Evolutionary conservation across 148 eudicot genomes (phyloP).

Genomic region (Rhododendron kiyosumense): DNA sequence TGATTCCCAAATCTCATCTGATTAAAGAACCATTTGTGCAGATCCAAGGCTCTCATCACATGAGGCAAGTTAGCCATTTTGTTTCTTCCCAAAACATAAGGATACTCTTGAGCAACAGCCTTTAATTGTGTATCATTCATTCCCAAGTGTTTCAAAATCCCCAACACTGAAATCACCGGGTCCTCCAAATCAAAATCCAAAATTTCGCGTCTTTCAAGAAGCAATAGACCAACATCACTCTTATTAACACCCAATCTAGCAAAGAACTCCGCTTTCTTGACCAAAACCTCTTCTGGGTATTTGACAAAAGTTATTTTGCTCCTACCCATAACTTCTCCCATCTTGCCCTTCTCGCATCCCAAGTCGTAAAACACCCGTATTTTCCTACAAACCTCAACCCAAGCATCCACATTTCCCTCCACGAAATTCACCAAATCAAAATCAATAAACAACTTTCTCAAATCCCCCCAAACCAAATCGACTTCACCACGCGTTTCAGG

Average conservation of each 20-base stretch:
- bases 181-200: conserved; percentile 39
- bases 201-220: conserved; percentile 53
- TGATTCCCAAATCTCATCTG: conserved; percentile 39
- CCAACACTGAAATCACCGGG: conserved; percentile 41
- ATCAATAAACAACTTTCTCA: conserved; percentile 52
- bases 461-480: conserved; percentile 41
- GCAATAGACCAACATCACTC: conserved; percentile 44
- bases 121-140: conserved; percentile 21
- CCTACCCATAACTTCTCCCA: conserved; percentile 46
- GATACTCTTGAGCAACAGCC: conserved; percentile 29
- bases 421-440: conserved; percentile 28
- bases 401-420: conserved; percentile 42
- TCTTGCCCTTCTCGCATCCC: conserved; percentile 47
- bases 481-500: conserved; percentile 20
- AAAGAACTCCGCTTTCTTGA: conserved; percentile 49
- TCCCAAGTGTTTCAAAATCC: conserved; percentile 52
- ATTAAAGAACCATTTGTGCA: conserved; percentile 58
- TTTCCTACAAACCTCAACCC: conserved; percentile 50
- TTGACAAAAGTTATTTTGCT: conserved; percentile 36
- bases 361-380: conserved; percentile 52
- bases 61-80: conserved; percentile 54
- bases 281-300: conserved; percentile 43
- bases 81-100: conserved; percentile 58
- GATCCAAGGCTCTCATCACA: conserved; percentile 59
- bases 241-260: conserved; percentile 39